Percentiles rank a stretch among this genome's conserved stretches.
phyloP scores from a whole-genome alignment of 2,329 filamentous ascomycete species.

The Tolypocladium ophioglossoides region DNA sequence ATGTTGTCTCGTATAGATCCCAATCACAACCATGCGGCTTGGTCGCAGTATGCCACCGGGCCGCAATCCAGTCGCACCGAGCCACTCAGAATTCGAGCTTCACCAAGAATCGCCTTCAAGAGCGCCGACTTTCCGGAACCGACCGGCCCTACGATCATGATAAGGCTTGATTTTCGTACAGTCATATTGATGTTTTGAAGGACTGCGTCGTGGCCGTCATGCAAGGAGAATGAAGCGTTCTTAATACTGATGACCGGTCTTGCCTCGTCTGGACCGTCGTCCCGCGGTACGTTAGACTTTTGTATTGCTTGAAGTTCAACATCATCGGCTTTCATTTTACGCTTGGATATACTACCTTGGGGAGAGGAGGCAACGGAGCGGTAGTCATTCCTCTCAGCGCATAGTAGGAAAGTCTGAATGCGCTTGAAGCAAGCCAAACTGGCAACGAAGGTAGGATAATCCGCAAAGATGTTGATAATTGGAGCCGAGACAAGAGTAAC shows the following conservation, averaged over 20 bases:
- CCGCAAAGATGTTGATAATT: slow-evolving; percentile 1
- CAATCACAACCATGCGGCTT: slow-evolving; percentile 19
- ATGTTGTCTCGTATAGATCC: slow-evolving; percentile 21
- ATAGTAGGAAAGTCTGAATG: slow-evolving; percentile 6
- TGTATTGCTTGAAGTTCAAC: too few relatives aligned
- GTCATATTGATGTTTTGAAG: slow-evolving; percentile 1
- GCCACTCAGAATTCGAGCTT: slow-evolving; percentile 11
- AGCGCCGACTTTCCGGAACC: slow-evolving; percentile 17
- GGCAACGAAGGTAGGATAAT: slow-evolving; percentile 1
- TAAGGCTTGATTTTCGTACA: not conserved
- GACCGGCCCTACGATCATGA: slow-evolving; percentile 18
- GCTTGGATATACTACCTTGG: too few relatives aligned
- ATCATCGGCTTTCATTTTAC: too few relatives aligned
- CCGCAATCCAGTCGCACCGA: slow-evolving; percentile 2
- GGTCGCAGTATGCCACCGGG: slow-evolving; percentile 20
- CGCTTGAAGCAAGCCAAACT: slow-evolving; percentile 5
- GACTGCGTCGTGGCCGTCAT: slow-evolving; percentile 22
- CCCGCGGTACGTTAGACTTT: slow-evolving; percentile 14
- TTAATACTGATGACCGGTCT: slow-evolving; percentile 8
- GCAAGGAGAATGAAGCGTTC: slow-evolving; percentile 24
- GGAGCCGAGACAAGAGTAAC: slow-evolving; percentile 4
- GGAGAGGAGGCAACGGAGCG: not conserved
- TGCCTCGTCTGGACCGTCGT: not conserved
- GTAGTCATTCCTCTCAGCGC: slow-evolving; percentile 6
- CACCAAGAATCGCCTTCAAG: slow-evolving; percentile 19